Base-by-base conservation (phyloP, 1,284 basidiomycete species). In the Ceratobasidium sp. region DNA sequence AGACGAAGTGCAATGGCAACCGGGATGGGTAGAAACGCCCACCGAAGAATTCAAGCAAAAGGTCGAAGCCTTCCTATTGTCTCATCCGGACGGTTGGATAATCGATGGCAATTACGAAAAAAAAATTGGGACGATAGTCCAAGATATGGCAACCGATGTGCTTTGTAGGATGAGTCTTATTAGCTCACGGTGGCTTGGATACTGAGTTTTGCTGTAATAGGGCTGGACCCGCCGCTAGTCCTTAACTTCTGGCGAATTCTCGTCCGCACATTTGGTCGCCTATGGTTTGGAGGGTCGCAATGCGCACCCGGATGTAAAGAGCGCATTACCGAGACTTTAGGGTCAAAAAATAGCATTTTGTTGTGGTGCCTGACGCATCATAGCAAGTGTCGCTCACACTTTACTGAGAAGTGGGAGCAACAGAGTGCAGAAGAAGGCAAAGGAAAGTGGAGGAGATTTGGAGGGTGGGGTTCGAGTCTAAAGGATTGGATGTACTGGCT, bases 381-480 rank as follows among this genome's bases (percentile, higher is more conserved):
- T 24, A 61, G 22, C 29, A 22, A 59, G 16, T 9, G 14, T 43
- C 48, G 56, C 19, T 6, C 39, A 49, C 24, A 58, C 14, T 71
- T 34, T 49, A 49, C 41, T 9, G 27, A 19, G 9, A 71, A 24
- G 24, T 71, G 56, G 68, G 39, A 56, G 11, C 2, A 24, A 14
- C 39, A 71, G 19, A 49, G 27, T 34, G 68, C 46, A 3, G 68
- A 71, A 19, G 41, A 46, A 37, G 68, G 68, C 24, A 59, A 59
- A 24, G 54, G 68, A 34, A 71, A 71, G 29, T 61, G 68, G 68
- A 71, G 54, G 27, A 71, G 56, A n/a, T 71, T 71, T 41, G 41
- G 54, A 24, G 54, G 68, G 2, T 71, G 68, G 68, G 68, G 68
- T 22, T 58, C 54, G 16, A 41, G 54, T 41, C 31, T 71, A 14